Evolutionary conservation across 1,139 yeast species (phyloP).

Genomic region (Taphrina pruni): DNA sequence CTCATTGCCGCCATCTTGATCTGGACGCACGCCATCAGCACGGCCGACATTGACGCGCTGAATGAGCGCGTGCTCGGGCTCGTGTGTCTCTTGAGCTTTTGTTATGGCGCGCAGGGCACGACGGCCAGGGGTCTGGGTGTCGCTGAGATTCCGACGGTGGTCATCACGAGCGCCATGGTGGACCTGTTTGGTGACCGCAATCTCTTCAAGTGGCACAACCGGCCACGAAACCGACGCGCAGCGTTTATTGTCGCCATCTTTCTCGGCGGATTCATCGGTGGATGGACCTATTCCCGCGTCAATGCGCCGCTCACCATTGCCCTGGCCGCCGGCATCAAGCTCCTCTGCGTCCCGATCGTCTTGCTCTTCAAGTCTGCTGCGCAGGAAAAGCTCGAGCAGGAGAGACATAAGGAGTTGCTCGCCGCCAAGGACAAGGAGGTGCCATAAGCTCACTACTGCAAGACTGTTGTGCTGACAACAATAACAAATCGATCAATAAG

Average conservation of each 20-base stretch:
- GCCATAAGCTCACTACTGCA: background rate
- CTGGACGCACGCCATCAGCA: conserved; percentile 9
- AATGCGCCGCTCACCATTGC: conserved; percentile 22
- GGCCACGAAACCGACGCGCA: conserved; percentile 20
- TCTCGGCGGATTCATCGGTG: conserved; percentile 27
- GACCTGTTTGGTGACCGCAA: conserved; percentile 25
- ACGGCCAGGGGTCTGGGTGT: conserved; percentile 28
- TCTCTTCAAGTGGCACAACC: conserved; percentile 15
- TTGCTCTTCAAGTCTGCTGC: conserved; percentile 17
- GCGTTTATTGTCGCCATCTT: conserved; percentile 19
- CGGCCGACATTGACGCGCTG: conserved; percentile 1
- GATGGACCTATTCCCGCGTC: conserved; percentile 6
- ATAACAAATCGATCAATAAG: too few relatives aligned
- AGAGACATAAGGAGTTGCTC: background rate
- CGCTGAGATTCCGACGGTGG: conserved; percentile 27
- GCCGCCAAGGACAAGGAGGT: background rate
- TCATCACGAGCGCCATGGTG: conserved; percentile 32
- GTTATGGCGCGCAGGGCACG: conserved; percentile 27
- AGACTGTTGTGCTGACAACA: too few relatives aligned
- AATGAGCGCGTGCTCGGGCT: conserved; percentile 5
- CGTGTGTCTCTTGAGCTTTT: conserved; percentile 23
- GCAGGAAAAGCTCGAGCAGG: background rate
- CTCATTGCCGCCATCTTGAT: conserved; percentile 21
- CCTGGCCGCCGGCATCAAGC: conserved; percentile 20
- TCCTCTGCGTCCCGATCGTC: conserved; percentile 12